Percentiles rank a stretch among this genome's conserved stretches.
These are phyloP conservation scores for Cetraspora pellucida DNA, from an alignment of 192 early-diverging fungal genomes.

Conservation along the genomic window DNA sequence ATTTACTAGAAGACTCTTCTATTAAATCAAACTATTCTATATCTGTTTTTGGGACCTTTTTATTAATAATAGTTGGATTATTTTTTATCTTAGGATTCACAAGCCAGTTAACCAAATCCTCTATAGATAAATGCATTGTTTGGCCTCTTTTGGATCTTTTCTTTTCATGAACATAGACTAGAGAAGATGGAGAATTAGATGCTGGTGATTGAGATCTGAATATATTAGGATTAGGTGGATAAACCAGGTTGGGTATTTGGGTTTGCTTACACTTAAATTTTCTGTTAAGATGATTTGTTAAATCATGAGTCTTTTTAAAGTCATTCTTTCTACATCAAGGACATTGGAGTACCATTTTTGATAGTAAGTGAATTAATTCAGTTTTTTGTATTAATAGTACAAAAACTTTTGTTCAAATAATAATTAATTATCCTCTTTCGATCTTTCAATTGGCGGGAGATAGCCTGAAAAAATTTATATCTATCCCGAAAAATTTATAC, in stretches of 20 bases:
- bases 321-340: neutral
- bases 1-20: too few relatives aligned
- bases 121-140: too few relatives aligned
- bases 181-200: neutral
- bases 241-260: neutral
- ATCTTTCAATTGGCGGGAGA: too few relatives aligned
- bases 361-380: neutral
- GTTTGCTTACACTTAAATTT: neutral
- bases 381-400: conserved; percentile 6
- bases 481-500: too few relatives aligned
- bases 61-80: neutral
- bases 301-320: neutral
- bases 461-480: too few relatives aligned
- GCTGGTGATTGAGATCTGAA: neutral
- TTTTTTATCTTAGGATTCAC: neutral
- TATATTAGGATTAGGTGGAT: neutral
- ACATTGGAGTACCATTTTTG: neutral
- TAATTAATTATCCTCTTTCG: conserved; percentile 1
- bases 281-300: neutral
- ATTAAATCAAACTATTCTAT: neutral
- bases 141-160: too few relatives aligned
- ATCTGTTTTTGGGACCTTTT: neutral
- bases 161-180: too few relatives aligned
- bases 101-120: neutral
- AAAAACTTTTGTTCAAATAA: conserved; percentile 4